Evolutionary conservation across 139 green algal genomes (phyloP).

Genomic region (Coccomyxa sp.): DNA sequence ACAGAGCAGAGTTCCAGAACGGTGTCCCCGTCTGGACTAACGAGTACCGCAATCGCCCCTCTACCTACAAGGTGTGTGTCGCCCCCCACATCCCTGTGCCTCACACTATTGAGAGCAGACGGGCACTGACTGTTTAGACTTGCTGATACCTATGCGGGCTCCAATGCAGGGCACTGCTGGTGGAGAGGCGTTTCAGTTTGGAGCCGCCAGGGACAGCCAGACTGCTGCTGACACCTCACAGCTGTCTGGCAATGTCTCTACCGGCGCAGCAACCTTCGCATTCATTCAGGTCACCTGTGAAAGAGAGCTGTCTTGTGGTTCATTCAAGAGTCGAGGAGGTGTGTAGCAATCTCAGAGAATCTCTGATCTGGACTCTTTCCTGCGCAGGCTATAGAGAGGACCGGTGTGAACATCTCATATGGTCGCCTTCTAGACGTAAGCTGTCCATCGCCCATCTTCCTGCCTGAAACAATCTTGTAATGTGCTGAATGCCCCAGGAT

Average conservation of each 20-base stretch:
- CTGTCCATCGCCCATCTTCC: neutral
- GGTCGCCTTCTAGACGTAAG: conserved; percentile 15
- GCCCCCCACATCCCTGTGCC: too few species aligned
- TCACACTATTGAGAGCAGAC: neutral
- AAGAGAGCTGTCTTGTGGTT: neutral
- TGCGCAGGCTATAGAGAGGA: conserved; percentile 40
- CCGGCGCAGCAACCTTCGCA: conserved; percentile 71
- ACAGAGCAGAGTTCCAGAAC: conserved; percentile 34
- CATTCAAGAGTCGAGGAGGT: neutral
- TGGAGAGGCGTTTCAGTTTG: conserved; percentile 69
- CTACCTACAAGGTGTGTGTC: conserved; percentile 9
- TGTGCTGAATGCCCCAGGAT: neutral
- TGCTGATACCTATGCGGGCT: neutral
- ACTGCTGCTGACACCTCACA: conserved; percentile 43
- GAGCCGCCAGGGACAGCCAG: conserved; percentile 62
- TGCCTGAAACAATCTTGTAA: neutral
- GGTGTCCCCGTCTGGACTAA: conserved; percentile 54
- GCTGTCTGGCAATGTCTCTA: conserved; percentile 36
- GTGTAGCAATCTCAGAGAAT: neutral
- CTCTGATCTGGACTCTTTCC: neutral
- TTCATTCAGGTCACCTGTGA: conserved; percentile 67
- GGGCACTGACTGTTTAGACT: too few species aligned
- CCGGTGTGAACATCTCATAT: conserved; percentile 14
- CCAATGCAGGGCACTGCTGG: conserved; percentile 47
- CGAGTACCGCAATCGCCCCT: conserved; percentile 17